Evolutionary conservation across 495 filamentous ascomycete genomes (phyloP).

Genomic region (Niebla homalea): DNA sequence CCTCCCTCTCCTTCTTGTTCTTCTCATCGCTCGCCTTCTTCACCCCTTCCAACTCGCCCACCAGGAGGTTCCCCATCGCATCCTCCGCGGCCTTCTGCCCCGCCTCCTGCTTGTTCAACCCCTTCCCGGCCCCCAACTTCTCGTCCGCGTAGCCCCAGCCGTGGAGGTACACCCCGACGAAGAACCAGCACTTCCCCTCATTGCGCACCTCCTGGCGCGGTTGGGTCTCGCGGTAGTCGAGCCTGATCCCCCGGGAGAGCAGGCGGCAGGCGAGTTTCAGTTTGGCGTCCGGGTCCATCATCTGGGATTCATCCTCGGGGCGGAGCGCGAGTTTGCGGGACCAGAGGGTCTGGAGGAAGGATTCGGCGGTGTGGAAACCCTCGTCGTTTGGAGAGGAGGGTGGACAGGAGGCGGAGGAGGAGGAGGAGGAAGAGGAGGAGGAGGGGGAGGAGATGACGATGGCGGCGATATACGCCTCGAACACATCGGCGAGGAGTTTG

Average conservation of each 20-base stretch:
- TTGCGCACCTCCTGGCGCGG: constrained; percentile 37
- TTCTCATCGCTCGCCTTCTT: constrained; percentile 29
- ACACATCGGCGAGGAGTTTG: constrained; percentile 71
- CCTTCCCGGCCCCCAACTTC: constrained; percentile 54
- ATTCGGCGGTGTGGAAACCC: constrained; percentile 44
- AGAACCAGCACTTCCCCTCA: constrained; percentile 46
- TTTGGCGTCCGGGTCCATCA: constrained; percentile 27
- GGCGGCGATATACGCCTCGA: constrained; percentile 79
- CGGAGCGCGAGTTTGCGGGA: constrained; percentile 23
- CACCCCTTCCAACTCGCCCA: constrained; percentile 39
- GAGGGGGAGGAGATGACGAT: constrained; percentile 40
- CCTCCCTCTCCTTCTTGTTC: constrained; percentile 5
- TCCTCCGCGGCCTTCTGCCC: constrained; percentile 54
- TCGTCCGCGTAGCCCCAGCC: constrained; percentile 58
- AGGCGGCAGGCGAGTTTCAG: constrained; percentile 43
- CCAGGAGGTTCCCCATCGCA: constrained; percentile 49
- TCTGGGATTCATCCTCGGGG: constrained; percentile 19
- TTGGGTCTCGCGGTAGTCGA: constrained; percentile 50
- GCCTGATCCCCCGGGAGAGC: constrained; percentile 42
- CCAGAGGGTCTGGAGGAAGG: constrained; percentile 66
- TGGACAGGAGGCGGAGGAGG: too few species aligned
- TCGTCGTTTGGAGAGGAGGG: constrained; percentile 11
- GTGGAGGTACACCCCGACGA: constrained; percentile 56
- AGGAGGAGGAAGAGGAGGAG: too few species aligned
- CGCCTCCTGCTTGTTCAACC: constrained; percentile 58